A percentile compares a stretch with the other conserved stretches of the same genome.
Evolutionary conservation across 306 rosid species (phyloP).

Genomic region (Cucumis melo): DNA sequence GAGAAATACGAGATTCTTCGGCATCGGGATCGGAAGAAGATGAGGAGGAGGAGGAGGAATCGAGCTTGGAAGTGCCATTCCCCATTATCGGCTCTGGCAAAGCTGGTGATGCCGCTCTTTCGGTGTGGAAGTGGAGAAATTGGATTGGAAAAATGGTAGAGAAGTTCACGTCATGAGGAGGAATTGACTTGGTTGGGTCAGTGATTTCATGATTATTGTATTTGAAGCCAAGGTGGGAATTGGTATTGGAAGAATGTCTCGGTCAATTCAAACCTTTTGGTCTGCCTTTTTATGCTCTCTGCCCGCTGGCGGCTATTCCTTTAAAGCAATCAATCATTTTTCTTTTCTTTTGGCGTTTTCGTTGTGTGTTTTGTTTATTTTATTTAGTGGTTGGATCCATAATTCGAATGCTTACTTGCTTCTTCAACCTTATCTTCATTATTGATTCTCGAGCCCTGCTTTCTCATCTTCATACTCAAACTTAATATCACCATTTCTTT

Average conservation of each 20-base stretch:
- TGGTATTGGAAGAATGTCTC: background rate
- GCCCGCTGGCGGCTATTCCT: background rate
- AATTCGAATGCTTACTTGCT: background rate
- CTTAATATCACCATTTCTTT: too few relatives aligned
- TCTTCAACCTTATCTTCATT: background rate
- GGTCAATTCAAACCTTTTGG: background rate
- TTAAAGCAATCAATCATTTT: background rate
- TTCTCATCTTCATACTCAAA: too few relatives aligned
- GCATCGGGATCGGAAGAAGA: background rate
- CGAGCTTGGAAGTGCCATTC: conserved; percentile 31
- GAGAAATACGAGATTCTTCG: conserved; percentile 31
- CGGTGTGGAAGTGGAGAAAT: background rate
- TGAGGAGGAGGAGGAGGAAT: background rate
- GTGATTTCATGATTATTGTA: background rate
- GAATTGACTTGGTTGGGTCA: background rate
- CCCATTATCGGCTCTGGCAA: conserved; percentile 27
- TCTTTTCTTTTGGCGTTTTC: background rate
- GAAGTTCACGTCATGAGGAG: background rate
- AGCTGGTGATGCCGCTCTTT: background rate
- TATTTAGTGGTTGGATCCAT: too few relatives aligned
- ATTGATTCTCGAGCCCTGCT: background rate
- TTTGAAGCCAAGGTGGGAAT: background rate
- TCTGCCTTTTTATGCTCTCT: background rate
- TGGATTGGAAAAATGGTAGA: background rate
- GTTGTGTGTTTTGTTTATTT: background rate